Evolutionary conservation across 164 flowering plant genomes (phyloP).

Genomic region (Sedum album): DNA sequence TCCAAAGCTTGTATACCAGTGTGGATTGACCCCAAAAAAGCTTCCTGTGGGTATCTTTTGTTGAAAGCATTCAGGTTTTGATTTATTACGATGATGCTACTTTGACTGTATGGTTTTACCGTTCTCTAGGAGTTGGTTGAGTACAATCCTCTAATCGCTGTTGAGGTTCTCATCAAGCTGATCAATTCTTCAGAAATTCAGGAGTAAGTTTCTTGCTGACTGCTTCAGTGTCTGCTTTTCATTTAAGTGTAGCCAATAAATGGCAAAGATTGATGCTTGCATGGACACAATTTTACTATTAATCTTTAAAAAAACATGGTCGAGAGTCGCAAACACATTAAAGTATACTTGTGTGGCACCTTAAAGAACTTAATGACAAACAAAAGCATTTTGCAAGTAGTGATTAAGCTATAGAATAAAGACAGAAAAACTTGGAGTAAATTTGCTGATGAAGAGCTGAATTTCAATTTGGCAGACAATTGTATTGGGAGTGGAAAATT

Average conservation of each 20-base stretch:
- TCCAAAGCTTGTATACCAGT: constrained; percentile 92
- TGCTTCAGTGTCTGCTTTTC: background rate
- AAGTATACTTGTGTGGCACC: background rate
- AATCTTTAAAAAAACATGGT: background rate
- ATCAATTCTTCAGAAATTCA: constrained; percentile 82
- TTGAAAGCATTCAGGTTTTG: background rate
- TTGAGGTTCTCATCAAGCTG: constrained; percentile 80
- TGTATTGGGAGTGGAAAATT: background rate
- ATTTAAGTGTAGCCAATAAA: background rate
- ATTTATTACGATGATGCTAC: background rate
- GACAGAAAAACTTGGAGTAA: background rate
- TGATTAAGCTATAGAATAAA: background rate
- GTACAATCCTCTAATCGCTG: constrained; percentile 94
- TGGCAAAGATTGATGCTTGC: background rate
- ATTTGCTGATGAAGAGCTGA: background rate
- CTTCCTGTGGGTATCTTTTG: constrained; percentile 58
- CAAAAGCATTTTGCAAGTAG: background rate
- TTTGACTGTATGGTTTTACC: constrained; percentile 5
- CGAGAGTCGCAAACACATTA: background rate
- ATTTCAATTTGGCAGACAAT: background rate
- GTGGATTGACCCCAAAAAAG: constrained; percentile 90
- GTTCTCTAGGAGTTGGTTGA: constrained; percentile 83
- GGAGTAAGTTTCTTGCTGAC: constrained; percentile 42
- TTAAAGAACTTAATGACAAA: background rate
- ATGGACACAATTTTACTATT: background rate